Conservation (phyloP, 176 grass and related monocot species). For the Musa schizocarpa region DNA sequence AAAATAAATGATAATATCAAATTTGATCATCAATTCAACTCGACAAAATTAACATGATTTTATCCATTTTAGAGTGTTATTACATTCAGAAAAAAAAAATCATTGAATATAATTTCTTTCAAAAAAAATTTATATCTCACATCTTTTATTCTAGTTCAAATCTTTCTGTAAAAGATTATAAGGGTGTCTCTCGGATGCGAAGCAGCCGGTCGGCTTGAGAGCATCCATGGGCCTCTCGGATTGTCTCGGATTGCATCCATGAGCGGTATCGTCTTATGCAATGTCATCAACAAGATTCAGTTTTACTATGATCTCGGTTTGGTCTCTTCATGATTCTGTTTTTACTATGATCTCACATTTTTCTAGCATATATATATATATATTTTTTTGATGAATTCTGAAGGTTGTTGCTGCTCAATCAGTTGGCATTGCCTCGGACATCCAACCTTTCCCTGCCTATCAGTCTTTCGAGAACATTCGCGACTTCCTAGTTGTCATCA, state of each 20-base stretch:
- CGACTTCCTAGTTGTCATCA: conserved; percentile 72
- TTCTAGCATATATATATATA: neutral
- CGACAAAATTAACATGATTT: no score
- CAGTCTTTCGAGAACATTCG: conserved; percentile 92
- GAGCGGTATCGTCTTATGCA: conserved; percentile 79
- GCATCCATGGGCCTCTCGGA: conserved; percentile 38
- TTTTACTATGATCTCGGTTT: no score
- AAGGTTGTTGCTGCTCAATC: conserved; percentile 28
- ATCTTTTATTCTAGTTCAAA: no score
- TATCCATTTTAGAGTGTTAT: no score
- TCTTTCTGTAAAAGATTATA: no score
- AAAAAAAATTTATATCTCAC: no score
- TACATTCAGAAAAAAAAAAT: no score
- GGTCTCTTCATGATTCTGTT: neutral
- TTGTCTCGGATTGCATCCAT: no score
- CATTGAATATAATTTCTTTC: no score
- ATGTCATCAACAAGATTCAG: conserved; percentile 73
- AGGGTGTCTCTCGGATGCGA: conserved; percentile 12
- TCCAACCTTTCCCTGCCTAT: conserved; percentile 63
- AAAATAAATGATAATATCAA: no score
- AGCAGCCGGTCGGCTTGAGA: conserved; percentile 64
- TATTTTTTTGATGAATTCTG: neutral
- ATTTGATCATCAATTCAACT: no score
- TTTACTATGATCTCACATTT: neutral
- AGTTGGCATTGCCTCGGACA: conserved; percentile 35